Conservation (phyloP, 108 stramenopile species). For the Skeletonema grethae region DNA sequence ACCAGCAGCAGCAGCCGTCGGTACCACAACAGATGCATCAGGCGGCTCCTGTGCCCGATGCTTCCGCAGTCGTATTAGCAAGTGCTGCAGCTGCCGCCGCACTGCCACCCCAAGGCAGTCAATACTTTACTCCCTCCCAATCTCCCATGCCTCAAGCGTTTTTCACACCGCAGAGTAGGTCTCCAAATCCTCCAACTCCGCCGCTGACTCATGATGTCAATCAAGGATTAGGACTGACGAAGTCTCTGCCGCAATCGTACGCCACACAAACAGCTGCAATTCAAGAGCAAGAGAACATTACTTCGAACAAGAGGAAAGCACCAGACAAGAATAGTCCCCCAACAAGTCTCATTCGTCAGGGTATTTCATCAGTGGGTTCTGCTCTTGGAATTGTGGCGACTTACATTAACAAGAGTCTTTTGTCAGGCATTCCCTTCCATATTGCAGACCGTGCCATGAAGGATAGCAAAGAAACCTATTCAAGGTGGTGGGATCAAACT, state of each 20-base stretch:
- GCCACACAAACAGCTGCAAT: not conserved
- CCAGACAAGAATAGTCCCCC: not conserved
- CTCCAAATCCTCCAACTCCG: slow-evolving; percentile 35
- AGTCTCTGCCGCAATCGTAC: slow-evolving; percentile 3
- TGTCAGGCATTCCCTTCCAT: slow-evolving; percentile 49
- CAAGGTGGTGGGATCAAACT: slow-evolving; percentile 48
- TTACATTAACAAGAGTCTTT: slow-evolving; percentile 42
- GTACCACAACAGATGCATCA: not conserved
- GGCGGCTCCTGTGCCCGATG: not conserved
- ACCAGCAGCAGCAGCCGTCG: slow-evolving; percentile 3
- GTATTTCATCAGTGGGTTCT: slow-evolving; percentile 37
- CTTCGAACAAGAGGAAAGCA: slow-evolving; percentile 8
- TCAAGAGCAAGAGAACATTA: not conserved
- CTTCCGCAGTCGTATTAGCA: not conserved
- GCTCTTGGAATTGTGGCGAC: slow-evolving; percentile 43
- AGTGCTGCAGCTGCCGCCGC: slow-evolving; percentile 1
- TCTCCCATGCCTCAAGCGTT: slow-evolving; percentile 27
- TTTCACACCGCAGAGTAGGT: slow-evolving; percentile 22
- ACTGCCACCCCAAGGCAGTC: slow-evolving; percentile 1
- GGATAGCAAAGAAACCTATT: slow-evolving; percentile 44
- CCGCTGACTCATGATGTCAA: slow-evolving; percentile 11
- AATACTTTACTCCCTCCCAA: slow-evolving; percentile 3
- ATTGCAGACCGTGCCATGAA: slow-evolving; percentile 51
- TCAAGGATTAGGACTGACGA: slow-evolving; percentile 7
- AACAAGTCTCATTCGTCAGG: slow-evolving; percentile 29